phyloP scores from a whole-genome alignment of 2,329 filamentous ascomycete species.

The Ascochyta fabae region DNA sequence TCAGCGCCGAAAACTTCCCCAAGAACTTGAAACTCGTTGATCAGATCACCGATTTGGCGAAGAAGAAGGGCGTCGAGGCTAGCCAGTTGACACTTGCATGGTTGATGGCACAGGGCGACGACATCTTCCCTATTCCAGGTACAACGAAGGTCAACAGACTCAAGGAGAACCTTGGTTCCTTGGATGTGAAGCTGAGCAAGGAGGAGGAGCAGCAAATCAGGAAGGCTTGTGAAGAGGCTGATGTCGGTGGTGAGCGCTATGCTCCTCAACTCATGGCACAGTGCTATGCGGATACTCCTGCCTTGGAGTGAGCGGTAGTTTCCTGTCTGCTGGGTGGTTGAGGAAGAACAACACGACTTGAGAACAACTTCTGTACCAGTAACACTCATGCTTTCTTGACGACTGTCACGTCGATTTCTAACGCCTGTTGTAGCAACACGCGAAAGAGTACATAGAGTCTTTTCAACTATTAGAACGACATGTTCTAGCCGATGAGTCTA shows the following conservation, averaged over 20 bases:
- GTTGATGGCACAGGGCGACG: slow-evolving; percentile 53
- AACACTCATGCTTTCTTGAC: background rate
- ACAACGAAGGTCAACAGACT: slow-evolving; percentile 41
- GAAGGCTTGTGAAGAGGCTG: slow-evolving; percentile 48
- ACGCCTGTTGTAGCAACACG: background rate
- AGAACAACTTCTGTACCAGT: background rate
- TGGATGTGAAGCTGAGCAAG: slow-evolving; percentile 36
- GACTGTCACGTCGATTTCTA: background rate
- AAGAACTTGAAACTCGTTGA: slow-evolving; percentile 48
- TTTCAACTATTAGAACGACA: background rate
- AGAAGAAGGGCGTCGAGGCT: slow-evolving; percentile 60
- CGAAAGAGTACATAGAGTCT: background rate
- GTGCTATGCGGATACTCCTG: slow-evolving; percentile 51
- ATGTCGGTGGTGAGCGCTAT: slow-evolving; percentile 50
- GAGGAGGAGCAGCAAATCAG: slow-evolving; percentile 41
- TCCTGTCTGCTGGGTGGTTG: background rate
- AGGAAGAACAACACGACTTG: background rate
- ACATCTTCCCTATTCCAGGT: slow-evolving; percentile 64
- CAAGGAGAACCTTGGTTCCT: slow-evolving; percentile 39
- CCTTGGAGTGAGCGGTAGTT: slow-evolving; percentile 13
- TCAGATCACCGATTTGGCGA: slow-evolving; percentile 38
- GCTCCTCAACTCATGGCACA: slow-evolving; percentile 43
- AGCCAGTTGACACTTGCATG: slow-evolving; percentile 63
- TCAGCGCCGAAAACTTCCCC: slow-evolving; percentile 50
- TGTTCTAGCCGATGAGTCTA: background rate